These are phyloP conservation scores for Umbelopsis vinacea DNA, from an alignment of 192 early-diverging fungal species.

Conservation along the genomic window DNA sequence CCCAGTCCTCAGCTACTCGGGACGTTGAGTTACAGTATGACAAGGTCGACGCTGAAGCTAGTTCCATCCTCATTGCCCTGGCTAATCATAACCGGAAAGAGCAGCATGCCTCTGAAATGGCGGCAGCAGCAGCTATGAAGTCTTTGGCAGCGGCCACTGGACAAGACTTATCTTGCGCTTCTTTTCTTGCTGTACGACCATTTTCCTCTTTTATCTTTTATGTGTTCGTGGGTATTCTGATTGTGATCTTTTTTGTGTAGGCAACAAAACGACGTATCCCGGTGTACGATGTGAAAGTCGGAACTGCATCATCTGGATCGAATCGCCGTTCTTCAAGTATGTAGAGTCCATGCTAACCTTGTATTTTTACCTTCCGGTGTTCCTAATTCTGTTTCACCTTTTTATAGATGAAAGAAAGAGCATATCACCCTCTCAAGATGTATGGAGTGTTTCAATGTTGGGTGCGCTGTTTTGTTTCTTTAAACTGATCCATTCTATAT, in stretches of 20 bases:
- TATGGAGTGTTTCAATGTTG: not conserved
- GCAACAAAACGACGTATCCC: slow-evolving; percentile 7
- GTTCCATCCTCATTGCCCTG: slow-evolving; percentile 38
- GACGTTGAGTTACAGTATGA: slow-evolving; percentile 39
- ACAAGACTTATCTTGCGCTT: slow-evolving; percentile 18
- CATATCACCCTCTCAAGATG: not conserved
- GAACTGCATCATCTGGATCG: not conserved
- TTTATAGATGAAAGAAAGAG: not conserved
- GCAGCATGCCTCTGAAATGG: slow-evolving; percentile 25
- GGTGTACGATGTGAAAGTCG: not conserved
- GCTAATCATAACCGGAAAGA: slow-evolving; percentile 33
- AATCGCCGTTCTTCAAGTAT: not conserved
- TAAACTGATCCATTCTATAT: not conserved
- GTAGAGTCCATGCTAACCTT: not conserved
- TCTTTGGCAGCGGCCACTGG: slow-evolving; percentile 16
- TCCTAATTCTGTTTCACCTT: not conserved
- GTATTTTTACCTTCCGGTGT: not conserved
- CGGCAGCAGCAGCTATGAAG: slow-evolving; percentile 20
- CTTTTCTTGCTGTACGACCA: slow-evolving; percentile 1
- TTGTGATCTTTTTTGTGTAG: not conserved
- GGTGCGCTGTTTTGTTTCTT: not conserved
- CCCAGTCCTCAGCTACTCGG: slow-evolving; percentile 35
- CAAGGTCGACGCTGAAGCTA: slow-evolving; percentile 39
- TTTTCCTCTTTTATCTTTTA: not conserved
- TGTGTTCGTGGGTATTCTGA: not conserved